Percentiles rank a stretch among this genome's conserved stretches.
phyloP scores from a whole-genome alignment of 2,329 filamentous ascomycete species.

The Aspergillus pseudotamarii region DNA sequence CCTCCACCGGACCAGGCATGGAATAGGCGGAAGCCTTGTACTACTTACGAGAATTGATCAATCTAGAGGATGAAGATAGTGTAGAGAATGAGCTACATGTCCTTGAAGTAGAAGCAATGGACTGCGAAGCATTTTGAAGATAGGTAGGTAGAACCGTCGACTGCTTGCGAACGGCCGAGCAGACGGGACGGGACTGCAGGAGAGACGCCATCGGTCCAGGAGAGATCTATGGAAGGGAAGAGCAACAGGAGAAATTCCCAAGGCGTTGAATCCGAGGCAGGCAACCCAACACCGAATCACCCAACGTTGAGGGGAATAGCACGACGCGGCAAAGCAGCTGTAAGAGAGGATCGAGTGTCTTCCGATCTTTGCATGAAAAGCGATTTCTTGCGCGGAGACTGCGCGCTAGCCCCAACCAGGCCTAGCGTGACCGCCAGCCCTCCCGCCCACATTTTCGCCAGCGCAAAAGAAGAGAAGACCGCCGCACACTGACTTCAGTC shows the following conservation, averaged over 20 bases:
- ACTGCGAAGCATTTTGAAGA: slow-evolving; percentile 28
- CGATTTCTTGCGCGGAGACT: slow-evolving; percentile 30
- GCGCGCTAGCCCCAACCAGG: slow-evolving; percentile 28
- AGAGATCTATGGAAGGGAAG: slow-evolving; percentile 6
- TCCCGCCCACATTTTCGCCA: slow-evolving; percentile 37
- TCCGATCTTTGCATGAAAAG: slow-evolving; percentile 15
- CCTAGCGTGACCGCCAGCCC: slow-evolving; percentile 35
- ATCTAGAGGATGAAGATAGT: slow-evolving; percentile 31
- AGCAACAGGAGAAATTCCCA: neutral
- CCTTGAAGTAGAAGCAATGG: slow-evolving; percentile 33
- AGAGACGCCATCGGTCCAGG: slow-evolving; percentile 35
- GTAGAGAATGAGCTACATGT: slow-evolving; percentile 34
- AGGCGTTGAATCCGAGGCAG: slow-evolving; percentile 3
- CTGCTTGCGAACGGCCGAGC: slow-evolving; percentile 40
- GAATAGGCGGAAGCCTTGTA: slow-evolving; percentile 13
- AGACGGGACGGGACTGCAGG: slow-evolving; percentile 33
- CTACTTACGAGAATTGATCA: slow-evolving; percentile 34
- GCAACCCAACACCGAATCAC: slow-evolving; percentile 6
- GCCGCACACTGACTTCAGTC: slow-evolving; percentile 26
- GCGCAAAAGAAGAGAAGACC: slow-evolving; percentile 24
- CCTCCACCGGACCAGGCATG: neutral
- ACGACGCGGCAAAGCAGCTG: neutral
- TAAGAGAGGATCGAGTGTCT: slow-evolving; percentile 7
- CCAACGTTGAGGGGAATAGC: slow-evolving; percentile 1
- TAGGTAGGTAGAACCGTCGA: slow-evolving; percentile 31